Base-by-base conservation (phyloP, 1,284 basidiomycete species). In the Macrocystidia cucumis region DNA sequence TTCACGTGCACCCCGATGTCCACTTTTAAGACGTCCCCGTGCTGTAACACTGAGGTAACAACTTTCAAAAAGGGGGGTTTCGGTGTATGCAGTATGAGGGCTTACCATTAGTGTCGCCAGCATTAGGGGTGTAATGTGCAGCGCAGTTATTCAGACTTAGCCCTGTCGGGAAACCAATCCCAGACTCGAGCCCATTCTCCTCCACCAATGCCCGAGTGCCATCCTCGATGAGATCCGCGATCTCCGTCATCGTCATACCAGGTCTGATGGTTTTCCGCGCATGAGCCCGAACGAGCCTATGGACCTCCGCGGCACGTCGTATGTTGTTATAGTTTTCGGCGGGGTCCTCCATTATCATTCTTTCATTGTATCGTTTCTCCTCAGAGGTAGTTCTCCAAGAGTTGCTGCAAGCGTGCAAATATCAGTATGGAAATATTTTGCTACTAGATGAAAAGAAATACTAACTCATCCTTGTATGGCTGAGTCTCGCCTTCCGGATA, bases 1-100 rank as follows among this genome's bases (percentile, higher is more conserved):
- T 87, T 86, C 29, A 98, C 92, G 44, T 99, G 96, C 1, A 98
- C 91, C 39, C 95, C 95, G 54, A 99, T 80, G 58, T 99, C 96
- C 34, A 99, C 89, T 63, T 99, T 98, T 51, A 98, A 67, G 14
- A 98, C 87, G 52, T 99, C 95, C 25, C 78, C 74, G 38, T 77
- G 60, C 51, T 88, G 72, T 25, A 98, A 66, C 16, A 95, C 91
- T 86, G 53, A 16, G 21, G 24, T 29, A 31, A 19, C 34, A 43
- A 40, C 27, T 27, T 21, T n/a, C 25, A 40, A 47, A 25, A 50
- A 41, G 13, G 13, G 22, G 6, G 22, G 8, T 24, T 24, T 16
- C 13, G 13, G 4, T n/a, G 19, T 9, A 24, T 24, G 19, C 23
- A 8, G 20, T 32, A 14, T 17, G 36, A 21, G 24, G 20, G 60